Conservation (phyloP, 352 stramenopile species). For the Pelagophyceae sp. region DNA sequence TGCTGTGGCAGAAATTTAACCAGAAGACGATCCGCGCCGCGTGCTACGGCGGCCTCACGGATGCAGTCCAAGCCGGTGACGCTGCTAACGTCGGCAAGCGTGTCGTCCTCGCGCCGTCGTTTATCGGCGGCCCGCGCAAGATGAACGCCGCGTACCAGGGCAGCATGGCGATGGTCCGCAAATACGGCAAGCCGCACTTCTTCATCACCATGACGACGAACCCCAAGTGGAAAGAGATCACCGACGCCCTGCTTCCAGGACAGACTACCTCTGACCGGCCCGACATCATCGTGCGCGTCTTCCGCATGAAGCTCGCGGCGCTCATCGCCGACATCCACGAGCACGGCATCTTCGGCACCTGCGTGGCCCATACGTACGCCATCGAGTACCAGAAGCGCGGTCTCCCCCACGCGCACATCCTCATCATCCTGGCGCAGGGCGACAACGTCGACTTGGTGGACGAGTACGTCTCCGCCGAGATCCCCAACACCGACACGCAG, state of each 20-base stretch:
- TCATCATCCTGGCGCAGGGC: conserved; percentile 42
- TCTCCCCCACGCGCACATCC: conserved; percentile 44
- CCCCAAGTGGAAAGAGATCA: conserved; percentile 44
- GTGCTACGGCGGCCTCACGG: conserved; percentile 23
- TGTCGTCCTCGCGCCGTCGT: conserved; percentile 14
- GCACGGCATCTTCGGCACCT: conserved; percentile 33
- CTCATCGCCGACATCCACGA: conserved; percentile 38
- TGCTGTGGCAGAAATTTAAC: conserved; percentile 23
- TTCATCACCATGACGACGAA: conserved; percentile 56
- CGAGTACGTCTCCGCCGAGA: conserved; percentile 27
- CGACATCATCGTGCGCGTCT: conserved; percentile 39
- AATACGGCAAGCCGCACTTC: conserved; percentile 37
- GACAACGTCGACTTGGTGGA: conserved; percentile 28
- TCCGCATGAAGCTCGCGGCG: conserved; percentile 38
- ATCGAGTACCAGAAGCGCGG: conserved; percentile 52
- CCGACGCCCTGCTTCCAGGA: conserved; percentile 23
- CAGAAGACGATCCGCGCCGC: conserved; percentile 20
- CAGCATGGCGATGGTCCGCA: conserved; percentile 40
- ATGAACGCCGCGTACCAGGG: conserved; percentile 34
- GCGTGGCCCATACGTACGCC: conserved; percentile 33
- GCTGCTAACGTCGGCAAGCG: not conserved
- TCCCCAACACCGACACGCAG: conserved; percentile 13
- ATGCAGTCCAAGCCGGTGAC: conserved; percentile 16
- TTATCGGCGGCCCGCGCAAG: conserved; percentile 26
- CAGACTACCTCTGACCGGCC: conserved; percentile 23